phyloP scores from a whole-genome alignment of 2,329 filamentous ascomycete species.

The Dactylella cylindrospora region DNA sequence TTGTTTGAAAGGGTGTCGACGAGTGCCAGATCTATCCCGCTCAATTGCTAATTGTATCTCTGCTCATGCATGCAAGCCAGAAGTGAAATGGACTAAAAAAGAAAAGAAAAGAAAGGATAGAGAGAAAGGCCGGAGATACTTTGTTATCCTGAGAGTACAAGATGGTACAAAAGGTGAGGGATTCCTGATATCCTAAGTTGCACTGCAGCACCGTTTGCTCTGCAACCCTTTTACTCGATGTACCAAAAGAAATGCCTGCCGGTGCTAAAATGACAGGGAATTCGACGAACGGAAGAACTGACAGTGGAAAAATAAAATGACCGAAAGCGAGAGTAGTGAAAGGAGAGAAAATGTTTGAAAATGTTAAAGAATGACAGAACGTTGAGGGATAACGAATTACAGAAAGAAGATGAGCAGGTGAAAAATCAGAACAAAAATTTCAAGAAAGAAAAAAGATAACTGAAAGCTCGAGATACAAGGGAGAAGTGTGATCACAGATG shows the following conservation, averaged over 20 bases:
- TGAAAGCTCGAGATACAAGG: conserved; percentile 3
- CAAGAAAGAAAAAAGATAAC: not conserved
- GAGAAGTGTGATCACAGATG: conserved; percentile 9
- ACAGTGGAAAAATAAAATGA: not conserved
- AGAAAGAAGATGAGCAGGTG: not conserved
- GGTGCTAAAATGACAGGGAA: conserved; percentile 31
- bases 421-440: not conserved
- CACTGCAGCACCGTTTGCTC: conserved; percentile 12
- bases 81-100: conserved; percentile 21
- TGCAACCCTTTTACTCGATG: conserved; percentile 8
- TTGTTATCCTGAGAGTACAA: conserved; percentile 30
- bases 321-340: conserved; percentile 18
- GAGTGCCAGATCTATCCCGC: conserved; percentile 14
- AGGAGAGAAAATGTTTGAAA: conserved; percentile 15
- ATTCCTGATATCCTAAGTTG: conserved; percentile 21
- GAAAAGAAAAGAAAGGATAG: conserved; percentile 7
- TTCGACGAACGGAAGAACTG: conserved; percentile 16
- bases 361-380: too few species aligned
- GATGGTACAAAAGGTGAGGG: conserved; percentile 23
- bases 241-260: conserved; percentile 16
- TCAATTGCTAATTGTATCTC: conserved; percentile 18
- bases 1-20: conserved; percentile 6
- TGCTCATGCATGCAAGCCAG: conserved; percentile 31
- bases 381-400: conserved; percentile 14
- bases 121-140: conserved; percentile 5